A percentile compares a stretch with the other conserved stretches of the same genome.
Evolutionary conservation across 495 filamentous ascomycete genomes (phyloP).

Genomic region (Daldinia childiae): DNA sequence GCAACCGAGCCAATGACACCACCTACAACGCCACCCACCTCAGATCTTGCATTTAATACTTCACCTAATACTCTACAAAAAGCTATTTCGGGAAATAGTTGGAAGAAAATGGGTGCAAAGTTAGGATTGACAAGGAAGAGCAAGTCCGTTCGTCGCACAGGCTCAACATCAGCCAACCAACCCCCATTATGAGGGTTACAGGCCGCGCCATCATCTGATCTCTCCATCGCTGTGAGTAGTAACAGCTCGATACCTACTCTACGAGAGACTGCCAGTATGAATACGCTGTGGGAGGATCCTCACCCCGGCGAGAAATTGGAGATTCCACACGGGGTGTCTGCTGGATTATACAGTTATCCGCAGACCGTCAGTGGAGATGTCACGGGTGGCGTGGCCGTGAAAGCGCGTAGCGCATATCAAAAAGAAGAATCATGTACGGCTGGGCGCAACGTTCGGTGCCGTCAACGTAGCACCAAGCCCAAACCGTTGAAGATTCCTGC

Average conservation of each 20-base stretch:
- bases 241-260: conserved; percentile 24
- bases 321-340: conserved; percentile 43
- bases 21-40: conserved; percentile 82
- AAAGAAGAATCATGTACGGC: conserved; percentile 25
- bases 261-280: conserved; percentile 33
- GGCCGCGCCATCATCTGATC: conserved; percentile 59
- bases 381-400: conserved; percentile 64
- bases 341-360: conserved; percentile 46
- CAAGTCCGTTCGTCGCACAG: conserved; percentile 51
- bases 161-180: conserved; percentile 52
- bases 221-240: conserved; percentile 44
- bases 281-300: conserved; percentile 55
- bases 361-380: conserved; percentile 49
- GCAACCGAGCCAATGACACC: conserved; percentile 82
- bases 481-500: conserved; percentile 52
- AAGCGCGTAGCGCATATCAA: conserved; percentile 48
- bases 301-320: conserved; percentile 56
- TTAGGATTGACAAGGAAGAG: conserved; percentile 73
- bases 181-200: conserved; percentile 63
- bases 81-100: conserved; percentile 65
- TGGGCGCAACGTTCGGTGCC: conserved; percentile 45
- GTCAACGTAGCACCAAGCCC: conserved; percentile 42
- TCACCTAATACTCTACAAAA: conserved; percentile 62
- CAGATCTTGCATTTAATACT: conserved; percentile 63
- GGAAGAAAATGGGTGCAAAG: conserved; percentile 88